A percentile compares a stretch with the other conserved stretches of the same genome.
Evolutionary conservation across 768 basidiomycete species (phyloP).

Genomic region (Amylocystis lapponica): DNA sequence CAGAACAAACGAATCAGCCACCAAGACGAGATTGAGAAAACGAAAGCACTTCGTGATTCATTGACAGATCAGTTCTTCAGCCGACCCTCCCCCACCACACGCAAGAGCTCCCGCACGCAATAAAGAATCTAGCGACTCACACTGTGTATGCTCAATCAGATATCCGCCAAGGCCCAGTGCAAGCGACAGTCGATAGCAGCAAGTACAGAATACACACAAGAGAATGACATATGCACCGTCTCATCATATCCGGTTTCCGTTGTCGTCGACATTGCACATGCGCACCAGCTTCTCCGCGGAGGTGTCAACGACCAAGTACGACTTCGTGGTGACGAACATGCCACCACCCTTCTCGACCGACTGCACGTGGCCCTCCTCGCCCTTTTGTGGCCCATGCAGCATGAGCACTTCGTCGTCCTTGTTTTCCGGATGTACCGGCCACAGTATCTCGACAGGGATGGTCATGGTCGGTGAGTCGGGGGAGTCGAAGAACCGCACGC

Average conservation of each 20-base stretch:
- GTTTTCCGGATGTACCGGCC: conserved; percentile 18
- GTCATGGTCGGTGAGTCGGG: conserved; percentile 12
- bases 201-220: too few species aligned
- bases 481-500: conserved; percentile 18
- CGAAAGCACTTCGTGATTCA: too few species aligned
- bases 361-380: conserved; percentile 13
- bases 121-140: too few species aligned
- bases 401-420: conserved; percentile 14
- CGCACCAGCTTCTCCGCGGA: conserved; percentile 12
- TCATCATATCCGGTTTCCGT: conserved; percentile 9
- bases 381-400: conserved; percentile 15
- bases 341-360: conserved; percentile 9
- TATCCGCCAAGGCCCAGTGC: too few species aligned
- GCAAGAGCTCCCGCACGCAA: too few species aligned
- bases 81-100: too few species aligned
- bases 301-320: conserved; percentile 17
- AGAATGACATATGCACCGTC: too few species aligned
- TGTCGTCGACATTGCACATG: conserved; percentile 8
- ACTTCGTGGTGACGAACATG: conserved; percentile 10
- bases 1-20: too few species aligned
- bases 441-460: conserved; percentile 20
- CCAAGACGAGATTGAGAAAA: too few species aligned
- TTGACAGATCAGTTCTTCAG: too few species aligned
- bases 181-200: too few species aligned
- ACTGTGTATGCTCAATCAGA: too few species aligned